phyloP scores from a whole-genome alignment of 352 stramenopile genomes.

The Nothophytophthora sp. region DNA sequence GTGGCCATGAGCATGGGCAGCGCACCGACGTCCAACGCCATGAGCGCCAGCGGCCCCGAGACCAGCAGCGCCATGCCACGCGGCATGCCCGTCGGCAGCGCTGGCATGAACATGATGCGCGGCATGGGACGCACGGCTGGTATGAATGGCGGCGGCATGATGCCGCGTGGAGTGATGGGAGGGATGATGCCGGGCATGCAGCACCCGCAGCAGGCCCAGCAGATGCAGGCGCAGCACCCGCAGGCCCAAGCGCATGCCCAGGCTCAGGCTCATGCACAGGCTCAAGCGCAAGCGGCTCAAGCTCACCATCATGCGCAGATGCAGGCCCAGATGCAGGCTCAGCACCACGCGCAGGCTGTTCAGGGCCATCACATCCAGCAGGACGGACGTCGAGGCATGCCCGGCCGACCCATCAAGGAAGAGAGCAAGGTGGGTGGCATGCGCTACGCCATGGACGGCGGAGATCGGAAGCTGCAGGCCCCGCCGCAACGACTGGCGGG shows the following conservation, averaged over 20 bases:
- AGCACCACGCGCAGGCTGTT: conserved; percentile 63
- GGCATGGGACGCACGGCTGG: conserved; percentile 52
- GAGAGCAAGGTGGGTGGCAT: conserved; percentile 58
- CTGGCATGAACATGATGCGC: conserved; percentile 71
- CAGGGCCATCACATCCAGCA: conserved; percentile 74
- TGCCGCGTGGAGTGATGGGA: conserved; percentile 64
- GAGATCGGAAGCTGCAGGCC: conserved; percentile 59
- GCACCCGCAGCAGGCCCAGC: conserved; percentile 54
- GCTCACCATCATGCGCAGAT: conserved; percentile 64
- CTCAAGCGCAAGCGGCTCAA: conserved; percentile 61
- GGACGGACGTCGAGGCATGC: conserved; percentile 56
- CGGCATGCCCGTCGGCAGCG: conserved; percentile 41
- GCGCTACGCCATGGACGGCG: conserved; percentile 66
- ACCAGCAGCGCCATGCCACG: conserved; percentile 51
- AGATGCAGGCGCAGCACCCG: conserved; percentile 57
- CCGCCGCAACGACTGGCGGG: conserved; percentile 61
- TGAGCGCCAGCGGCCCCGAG: conserved; percentile 39
- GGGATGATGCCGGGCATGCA: conserved; percentile 72
- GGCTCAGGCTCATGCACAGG: conserved; percentile 56
- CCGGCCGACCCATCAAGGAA: conserved; percentile 68
- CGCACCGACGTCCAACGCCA: conserved; percentile 34
- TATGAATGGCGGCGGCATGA: conserved; percentile 68
- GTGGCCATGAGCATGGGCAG: conserved; percentile 57
- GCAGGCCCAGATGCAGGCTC: conserved; percentile 55
- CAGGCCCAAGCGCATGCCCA: conserved; percentile 61